Evolutionary conservation across 1,284 basidiomycete species (phyloP), one percentile per base, ranked within the genome.

Genomic region (Phellopilus nigrolimitatus): DNA sequence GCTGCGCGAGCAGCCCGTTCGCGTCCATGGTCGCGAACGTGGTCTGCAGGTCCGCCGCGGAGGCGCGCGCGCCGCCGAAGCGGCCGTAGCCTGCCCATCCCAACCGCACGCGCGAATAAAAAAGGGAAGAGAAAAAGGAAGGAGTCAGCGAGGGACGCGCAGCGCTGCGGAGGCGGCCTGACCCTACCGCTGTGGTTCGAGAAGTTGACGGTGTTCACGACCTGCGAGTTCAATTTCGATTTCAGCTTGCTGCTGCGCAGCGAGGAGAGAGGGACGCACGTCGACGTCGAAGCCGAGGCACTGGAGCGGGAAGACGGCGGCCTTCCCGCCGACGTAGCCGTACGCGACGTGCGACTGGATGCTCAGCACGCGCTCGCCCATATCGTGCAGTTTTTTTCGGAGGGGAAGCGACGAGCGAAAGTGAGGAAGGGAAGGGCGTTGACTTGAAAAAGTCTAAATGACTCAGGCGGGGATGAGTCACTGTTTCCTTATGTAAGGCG

Each of bases 241-340:
- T 6, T 51, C 19, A 39, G 41, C 13, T 17, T 31, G 10, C 12
- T 17, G 24, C 27, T 44, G 25, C 30, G 41, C 21, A 36, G 49
- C 33, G 42, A 33, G 38, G 47, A 38, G 15, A 8, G n/a, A 9
- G 34, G 4, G 33, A 28, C 75, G 79, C 80, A 91, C 92, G 71
- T 99, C 95, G 36, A 98, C 94, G 59, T 99, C 94, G 70, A 90
- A 98, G 21, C 94, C 95, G 39, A 98, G 79, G 55, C 91, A 85
- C 68, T 98, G 95, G 12, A 98, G 76, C 0, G 95, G 95, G 64
- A 99, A 97, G 0, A 92, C 88, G 0, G 95, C 95, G 2, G 95
- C 91, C 76, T 95, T 94, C 61, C 80, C 80, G 61, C 95, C 95
- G n/a, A 97, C 95, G 64, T 95, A 98, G 51, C 95, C 95, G 58